Base-by-base conservation (phyloP, 441 rosid genomes). In the Metrosideros polymorpha region DNA sequence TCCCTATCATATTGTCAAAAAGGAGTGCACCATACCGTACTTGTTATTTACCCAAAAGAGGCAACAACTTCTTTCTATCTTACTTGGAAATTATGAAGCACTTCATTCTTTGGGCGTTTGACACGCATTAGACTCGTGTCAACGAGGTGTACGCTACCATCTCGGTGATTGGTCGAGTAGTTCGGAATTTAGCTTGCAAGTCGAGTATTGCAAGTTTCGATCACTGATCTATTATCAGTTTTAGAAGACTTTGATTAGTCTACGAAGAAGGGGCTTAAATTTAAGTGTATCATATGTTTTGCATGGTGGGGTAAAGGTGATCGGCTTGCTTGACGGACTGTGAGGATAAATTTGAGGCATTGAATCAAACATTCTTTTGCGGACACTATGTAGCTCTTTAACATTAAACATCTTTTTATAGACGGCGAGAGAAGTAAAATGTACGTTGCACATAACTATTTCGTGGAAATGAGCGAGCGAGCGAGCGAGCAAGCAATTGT, bases 401-500 rank as follows among this genome's bases (percentile, higher is more conserved):
- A n/a, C n/a, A n/a, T n/a, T n/a, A n/a, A n/a, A n/a, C n/a, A n/a
- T n/a, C n/a, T n/a, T 4, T 18, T 19, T 32, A 15, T 30, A 30
- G 39, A 61, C n/a, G 24, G 39, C 75, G 17, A 61, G 75, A 30
- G 17, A 61, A 61, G 24, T 66, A 4, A 35, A 27, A 32, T 66
- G 25, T 3, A 1, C 17, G 4, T 0, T 19, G 0, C 4, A 0
- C 2, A 35, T 5, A 1, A 32, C 0, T 1, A 0, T 32, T 63
- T 0, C 8, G 3, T 3, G 10, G 6, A 18, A 63, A 32, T 4
- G 6, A 63, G 13, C 4, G 1, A 7, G 39, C 7, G 8, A 3
- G n/a, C n/a, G n/a, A n/a, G n/a, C n/a, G n/a, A n/a, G n/a, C n/a
- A n/a, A n/a, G 3, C 0, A 32, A 32, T 18, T 32, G 22, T 18